A percentile compares a stretch with the other conserved stretches of the same genome.
phyloP scores from a whole-genome alignment of 2,329 filamentous ascomycete genomes.

The Colletotrichum sp. region DNA sequence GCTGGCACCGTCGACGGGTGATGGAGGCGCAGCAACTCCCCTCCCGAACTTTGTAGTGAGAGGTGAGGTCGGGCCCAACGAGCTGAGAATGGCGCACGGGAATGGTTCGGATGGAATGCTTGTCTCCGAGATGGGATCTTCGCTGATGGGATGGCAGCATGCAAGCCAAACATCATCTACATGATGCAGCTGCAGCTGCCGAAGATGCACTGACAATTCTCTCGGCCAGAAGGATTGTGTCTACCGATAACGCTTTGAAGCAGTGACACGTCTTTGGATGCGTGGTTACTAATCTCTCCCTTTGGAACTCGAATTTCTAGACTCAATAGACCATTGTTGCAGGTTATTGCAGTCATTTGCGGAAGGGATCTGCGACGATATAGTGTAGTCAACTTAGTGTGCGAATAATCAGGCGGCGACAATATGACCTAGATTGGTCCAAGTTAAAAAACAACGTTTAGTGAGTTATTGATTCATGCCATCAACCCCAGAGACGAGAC shows the following conservation, averaged over 20 bases:
- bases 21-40: constrained; percentile 5
- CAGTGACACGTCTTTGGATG: neutral
- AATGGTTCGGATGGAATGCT: neutral
- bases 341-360: neutral
- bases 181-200: neutral
- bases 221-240: neutral
- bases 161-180: neutral
- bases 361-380: neutral
- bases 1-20: constrained; percentile 1
- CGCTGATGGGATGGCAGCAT: neutral
- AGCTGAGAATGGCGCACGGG: neutral
- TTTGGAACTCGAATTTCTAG: neutral
- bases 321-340: neutral
- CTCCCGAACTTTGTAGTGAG: neutral
- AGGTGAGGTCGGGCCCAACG: neutral
- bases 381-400: neutral
- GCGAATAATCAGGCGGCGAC: neutral
- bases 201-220: neutral
- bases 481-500: neutral
- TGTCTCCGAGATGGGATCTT: neutral
- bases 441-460: neutral
- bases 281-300: neutral
- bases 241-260: neutral
- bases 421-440: neutral
- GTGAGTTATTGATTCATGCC: neutral